Evolutionary conservation across 1,284 basidiomycete genomes (phyloP).

Genomic region (Pterulicium gracile): DNA sequence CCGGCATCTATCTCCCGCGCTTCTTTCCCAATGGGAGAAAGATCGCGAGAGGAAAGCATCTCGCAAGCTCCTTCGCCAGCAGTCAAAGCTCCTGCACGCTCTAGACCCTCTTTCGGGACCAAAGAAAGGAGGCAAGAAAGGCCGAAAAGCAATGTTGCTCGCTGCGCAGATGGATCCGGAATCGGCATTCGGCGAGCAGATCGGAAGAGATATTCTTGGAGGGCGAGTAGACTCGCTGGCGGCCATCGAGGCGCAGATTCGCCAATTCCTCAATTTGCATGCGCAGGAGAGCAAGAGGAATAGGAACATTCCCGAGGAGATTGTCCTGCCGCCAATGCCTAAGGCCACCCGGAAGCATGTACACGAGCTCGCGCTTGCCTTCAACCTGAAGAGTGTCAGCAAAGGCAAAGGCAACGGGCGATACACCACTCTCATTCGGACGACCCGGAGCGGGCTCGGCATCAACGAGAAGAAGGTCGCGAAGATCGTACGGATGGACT

Average conservation of each 20-base stretch:
- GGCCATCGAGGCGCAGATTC: conserved; percentile 58
- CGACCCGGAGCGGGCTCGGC: conserved; percentile 37
- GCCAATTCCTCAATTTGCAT: conserved; percentile 41
- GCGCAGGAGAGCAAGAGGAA: conserved; percentile 18
- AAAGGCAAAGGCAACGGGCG: conserved; percentile 49
- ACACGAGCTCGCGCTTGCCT: conserved; percentile 70
- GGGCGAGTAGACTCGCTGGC: conserved; percentile 37
- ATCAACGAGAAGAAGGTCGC: conserved; percentile 51
- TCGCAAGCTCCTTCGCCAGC: conserved; percentile 53
- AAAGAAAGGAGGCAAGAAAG: conserved; percentile 53
- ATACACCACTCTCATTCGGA: conserved; percentile 64
- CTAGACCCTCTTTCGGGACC: conserved; percentile 43
- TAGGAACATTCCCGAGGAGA: conserved; percentile 33
- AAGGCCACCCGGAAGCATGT: conserved; percentile 61
- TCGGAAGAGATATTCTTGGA: background rate
- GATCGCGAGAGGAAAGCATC: conserved; percentile 80
- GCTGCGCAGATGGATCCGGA: conserved; percentile 24
- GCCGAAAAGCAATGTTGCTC: conserved; percentile 49
- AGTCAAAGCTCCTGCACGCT: conserved; percentile 42
- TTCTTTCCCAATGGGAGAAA: conserved; percentile 68
- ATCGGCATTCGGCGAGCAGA: no score
- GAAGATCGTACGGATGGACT: conserved; percentile 30
- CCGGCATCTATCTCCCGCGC: conserved; percentile 23
- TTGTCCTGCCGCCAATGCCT: conserved; percentile 69
- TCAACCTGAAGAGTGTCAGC: conserved; percentile 68